Percentiles rank a stretch among this genome's conserved stretches.
Conservation (phyloP, 2,329 filamentous ascomycete genomes). For the Colletotrichum nymphaeae region DNA sequence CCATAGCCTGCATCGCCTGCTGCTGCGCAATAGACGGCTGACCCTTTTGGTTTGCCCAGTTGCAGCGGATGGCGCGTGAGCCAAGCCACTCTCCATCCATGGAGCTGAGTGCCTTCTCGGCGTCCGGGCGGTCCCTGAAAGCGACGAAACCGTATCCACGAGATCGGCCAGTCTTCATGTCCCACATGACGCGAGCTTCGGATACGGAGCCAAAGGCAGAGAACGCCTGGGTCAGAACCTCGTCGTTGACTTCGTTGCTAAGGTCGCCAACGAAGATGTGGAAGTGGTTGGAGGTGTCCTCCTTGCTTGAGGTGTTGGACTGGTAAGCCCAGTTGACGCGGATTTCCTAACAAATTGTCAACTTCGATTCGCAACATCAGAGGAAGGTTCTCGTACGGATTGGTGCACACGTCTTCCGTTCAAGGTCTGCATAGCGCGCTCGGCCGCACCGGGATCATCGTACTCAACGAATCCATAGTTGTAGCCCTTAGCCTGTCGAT, state of each 20-base stretch:
- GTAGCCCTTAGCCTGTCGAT: conserved; percentile 86
- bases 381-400: conserved; percentile 71
- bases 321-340: conserved; percentile 99
- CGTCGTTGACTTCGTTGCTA: conserved; percentile 98
- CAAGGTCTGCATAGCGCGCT: conserved; percentile 96
- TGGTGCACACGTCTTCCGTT: conserved; percentile 97
- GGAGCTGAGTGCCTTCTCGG: conserved; percentile 93
- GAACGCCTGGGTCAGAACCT: conserved; percentile 92
- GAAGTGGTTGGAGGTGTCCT: conserved; percentile 98
- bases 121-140: conserved; percentile 92
- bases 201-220: conserved; percentile 96
- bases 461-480: conserved; percentile 99
- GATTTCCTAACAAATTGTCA: conserved; percentile 77
- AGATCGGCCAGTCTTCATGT: conserved; percentile 99
- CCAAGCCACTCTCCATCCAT: conserved; percentile 99
- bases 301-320: conserved; percentile 92
- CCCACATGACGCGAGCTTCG: conserved; percentile 99
- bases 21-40: conserved; percentile 98
- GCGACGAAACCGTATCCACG: conserved; percentile 98
- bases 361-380: conserved; percentile 31
- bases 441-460: conserved; percentile 95
- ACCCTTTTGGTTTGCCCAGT: conserved; percentile 99
- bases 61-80: conserved; percentile 97
- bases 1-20: conserved; percentile 96
- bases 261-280: conserved; percentile 99